These are phyloP conservation scores for Digitaria exilis DNA, from an alignment of 202 grass and related monocot genomes.

Conservation along the genomic window DNA sequence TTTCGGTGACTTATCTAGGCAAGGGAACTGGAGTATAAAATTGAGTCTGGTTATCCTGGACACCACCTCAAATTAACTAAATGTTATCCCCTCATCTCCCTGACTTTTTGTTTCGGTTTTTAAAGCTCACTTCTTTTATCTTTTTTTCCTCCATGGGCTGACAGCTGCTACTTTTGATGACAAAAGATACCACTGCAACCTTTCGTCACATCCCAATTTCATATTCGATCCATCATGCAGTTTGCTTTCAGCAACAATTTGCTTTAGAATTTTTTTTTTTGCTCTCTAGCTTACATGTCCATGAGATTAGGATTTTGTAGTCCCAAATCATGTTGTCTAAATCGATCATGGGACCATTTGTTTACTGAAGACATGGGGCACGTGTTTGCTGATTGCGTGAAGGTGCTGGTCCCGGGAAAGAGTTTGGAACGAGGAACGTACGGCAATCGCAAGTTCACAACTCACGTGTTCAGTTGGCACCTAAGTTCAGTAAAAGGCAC, in stretches of 20 bases:
- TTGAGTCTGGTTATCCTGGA: background rate
- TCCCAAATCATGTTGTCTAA: background rate
- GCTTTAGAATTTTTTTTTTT: background rate
- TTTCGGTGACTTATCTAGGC: too few species aligned
- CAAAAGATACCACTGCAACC: background rate
- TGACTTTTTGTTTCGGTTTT: background rate
- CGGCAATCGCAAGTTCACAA: background rate
- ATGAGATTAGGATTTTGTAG: constrained; percentile 14
- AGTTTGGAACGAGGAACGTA: background rate
- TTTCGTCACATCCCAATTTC: constrained; percentile 29
- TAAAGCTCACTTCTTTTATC: background rate
- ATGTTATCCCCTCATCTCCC: background rate
- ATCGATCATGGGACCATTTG: background rate
- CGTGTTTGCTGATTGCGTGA: constrained; percentile 11
- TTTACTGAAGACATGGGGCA: constrained; percentile 13
- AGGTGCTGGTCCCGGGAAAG: background rate
- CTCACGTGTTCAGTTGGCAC: background rate
- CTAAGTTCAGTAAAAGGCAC: background rate
- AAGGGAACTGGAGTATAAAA: too few species aligned
- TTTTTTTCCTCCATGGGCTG: background rate
- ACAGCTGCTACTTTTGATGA: constrained; percentile 10
- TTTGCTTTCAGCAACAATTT: background rate
- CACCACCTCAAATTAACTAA: background rate
- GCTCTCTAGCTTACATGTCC: constrained; percentile 18
- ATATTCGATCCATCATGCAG: constrained; percentile 24